Evolutionary conservation across 2,329 filamentous ascomycete genomes (phyloP), one percentile per base, ranked within the genome.

Genomic region (Fusarium sp.): DNA sequence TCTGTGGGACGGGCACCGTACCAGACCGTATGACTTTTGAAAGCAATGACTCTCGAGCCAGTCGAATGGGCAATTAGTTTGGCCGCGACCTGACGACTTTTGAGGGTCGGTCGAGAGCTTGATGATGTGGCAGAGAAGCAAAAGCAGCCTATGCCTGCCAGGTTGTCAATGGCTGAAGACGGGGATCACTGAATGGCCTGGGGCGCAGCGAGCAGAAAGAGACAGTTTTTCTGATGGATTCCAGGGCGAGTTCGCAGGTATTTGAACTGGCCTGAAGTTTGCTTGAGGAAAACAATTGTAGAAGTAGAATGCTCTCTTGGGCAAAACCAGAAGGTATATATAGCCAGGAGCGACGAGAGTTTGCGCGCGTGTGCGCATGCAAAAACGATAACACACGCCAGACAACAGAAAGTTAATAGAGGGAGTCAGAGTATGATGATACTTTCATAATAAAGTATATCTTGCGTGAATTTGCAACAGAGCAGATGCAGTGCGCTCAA

Each of bases 11-110:
- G 72, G 71, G 56, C 55, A 76, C 74, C 74, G 74, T 76, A 75
- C 68, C 68, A 70, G 55, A 76, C 75, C 75, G 75, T 76, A 76
- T 76, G 75, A 76, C 74, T 76, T 73, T 76, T 38, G 58, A 65
- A 53, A 61, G 62, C 61, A 71, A 75, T 74, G 68, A 70, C 66
- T 71, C 68, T 73, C 65, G 36, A 75, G 55, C 65, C 57, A 73
- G 71, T 38, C 60, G 60, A 65, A 64, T 61, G 70, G 64, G 61
- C 64, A 65, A 63, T 66, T 56, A 45, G 59, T 71, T 65, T 73
- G 55, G 47, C 65, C 61, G 70, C 65, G 58, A 76, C 72, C 74
- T 76, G 72, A 75, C 68, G 74, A 76, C 72, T 75, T 75, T 72
- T 63, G 54, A 58, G 54, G 58, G 59, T 71, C 66, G 60, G 60